phyloP scores from a whole-genome alignment of 2,329 filamentous ascomycete species.

The Neofusicoccum ribis region DNA sequence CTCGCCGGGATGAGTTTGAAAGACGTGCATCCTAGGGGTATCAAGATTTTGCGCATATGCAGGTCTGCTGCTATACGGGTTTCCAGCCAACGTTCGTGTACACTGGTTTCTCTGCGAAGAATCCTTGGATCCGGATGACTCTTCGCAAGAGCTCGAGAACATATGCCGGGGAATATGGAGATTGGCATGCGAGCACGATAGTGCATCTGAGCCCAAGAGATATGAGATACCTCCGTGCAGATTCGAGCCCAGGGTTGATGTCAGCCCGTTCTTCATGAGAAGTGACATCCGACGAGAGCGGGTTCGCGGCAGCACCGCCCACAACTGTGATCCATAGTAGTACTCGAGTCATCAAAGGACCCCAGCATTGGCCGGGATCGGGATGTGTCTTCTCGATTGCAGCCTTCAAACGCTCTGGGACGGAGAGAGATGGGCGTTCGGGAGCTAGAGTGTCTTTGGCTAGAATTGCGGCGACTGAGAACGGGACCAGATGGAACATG shows the following conservation, averaged over 20 bases:
- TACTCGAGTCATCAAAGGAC: constrained; percentile 7
- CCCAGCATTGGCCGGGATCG: background rate
- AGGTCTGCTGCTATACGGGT: background rate
- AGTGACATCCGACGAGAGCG: background rate
- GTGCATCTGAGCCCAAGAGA: background rate
- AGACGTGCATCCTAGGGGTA: background rate
- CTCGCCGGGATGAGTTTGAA: background rate
- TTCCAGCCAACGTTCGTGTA: background rate
- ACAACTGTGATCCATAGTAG: background rate
- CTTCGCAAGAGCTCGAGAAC: background rate
- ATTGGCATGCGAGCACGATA: constrained; percentile 8
- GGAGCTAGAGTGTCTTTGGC: background rate
- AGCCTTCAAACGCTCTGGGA: background rate
- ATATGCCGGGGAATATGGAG: constrained; percentile 3
- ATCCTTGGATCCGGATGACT: background rate
- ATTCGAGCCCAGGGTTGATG: background rate
- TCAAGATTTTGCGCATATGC: background rate
- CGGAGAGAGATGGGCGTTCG: background rate
- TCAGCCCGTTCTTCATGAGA: background rate
- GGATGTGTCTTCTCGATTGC: constrained; percentile 10
- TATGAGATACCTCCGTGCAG: constrained; percentile 4
- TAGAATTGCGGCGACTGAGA: constrained; percentile 4
- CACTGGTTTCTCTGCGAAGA: background rate
- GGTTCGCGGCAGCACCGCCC: constrained; percentile 3
- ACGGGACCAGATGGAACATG: background rate